Conservation (phyloP, 345 rosid species). For the Arabidopsis suecica region DNA sequence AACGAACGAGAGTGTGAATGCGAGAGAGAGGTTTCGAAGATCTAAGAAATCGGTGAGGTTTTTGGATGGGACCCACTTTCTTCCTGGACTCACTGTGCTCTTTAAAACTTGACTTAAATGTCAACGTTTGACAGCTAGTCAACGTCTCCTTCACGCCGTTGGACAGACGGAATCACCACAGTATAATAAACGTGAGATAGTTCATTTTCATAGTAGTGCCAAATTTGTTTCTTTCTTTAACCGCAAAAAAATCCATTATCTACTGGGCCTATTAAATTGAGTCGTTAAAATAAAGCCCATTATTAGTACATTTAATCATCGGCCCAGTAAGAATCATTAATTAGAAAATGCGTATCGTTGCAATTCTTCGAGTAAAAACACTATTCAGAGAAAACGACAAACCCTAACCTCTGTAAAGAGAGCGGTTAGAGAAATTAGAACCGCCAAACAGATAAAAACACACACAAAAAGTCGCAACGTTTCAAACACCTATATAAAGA, state of each 20-base stretch:
- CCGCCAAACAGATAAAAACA: background rate
- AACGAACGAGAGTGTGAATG: too few species aligned
- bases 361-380: background rate
- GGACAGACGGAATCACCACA: background rate
- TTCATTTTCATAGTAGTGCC: too few species aligned
- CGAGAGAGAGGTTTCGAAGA: slow-evolving; percentile 2
- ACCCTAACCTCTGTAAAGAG: background rate
- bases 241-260: too few species aligned
- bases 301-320: background rate
- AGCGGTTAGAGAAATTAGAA: background rate
- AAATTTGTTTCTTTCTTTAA: too few species aligned
- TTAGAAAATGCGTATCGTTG: background rate
- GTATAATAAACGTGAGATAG: too few species aligned
- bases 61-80: background rate
- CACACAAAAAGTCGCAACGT: slow-evolving; percentile 11
- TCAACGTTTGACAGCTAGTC: slow-evolving; percentile 27
- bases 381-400: background rate
- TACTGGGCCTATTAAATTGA: background rate
- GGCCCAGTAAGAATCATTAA: background rate
- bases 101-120: background rate
- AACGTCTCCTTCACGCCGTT: slow-evolving; percentile 17
- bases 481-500: background rate
- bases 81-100: background rate
- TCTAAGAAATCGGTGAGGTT: background rate
- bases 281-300: background rate